Percentiles rank a stretch among this genome's conserved stretches.
Conservation (phyloP, 2,329 filamentous ascomycete genomes). For the Pyricularia sp. region DNA sequence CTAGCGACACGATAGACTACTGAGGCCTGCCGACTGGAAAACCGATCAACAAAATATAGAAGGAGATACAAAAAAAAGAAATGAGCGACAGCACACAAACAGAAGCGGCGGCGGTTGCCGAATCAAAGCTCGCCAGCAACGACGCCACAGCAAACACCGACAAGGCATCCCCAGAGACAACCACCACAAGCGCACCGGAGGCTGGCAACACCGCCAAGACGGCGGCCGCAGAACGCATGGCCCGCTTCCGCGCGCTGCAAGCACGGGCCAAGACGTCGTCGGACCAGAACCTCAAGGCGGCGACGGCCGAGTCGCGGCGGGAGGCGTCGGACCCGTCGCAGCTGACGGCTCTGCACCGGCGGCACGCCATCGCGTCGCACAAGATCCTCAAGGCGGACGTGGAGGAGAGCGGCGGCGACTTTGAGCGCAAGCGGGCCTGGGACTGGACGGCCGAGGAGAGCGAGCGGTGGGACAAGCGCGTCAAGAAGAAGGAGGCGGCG, state of each 20-base stretch:
- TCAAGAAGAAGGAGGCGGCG: slow-evolving; percentile 75
- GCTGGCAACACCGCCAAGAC: not conserved
- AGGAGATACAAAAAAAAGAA: not conserved
- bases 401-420: slow-evolving; percentile 78
- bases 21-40: not conserved
- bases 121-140: not conserved
- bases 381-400: slow-evolving; percentile 91
- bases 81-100: slow-evolving; percentile 7
- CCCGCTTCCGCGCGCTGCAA: slow-evolving; percentile 80
- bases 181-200: not conserved
- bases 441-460: slow-evolving; percentile 96
- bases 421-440: slow-evolving; percentile 96
- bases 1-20: not conserved
- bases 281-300: slow-evolving; percentile 72
- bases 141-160: not conserved
- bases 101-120: slow-evolving; percentile 4
- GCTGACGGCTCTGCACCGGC: slow-evolving; percentile 70
- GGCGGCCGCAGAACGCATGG: slow-evolving; percentile 54
- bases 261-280: slow-evolving; percentile 67
- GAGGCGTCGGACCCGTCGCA: slow-evolving; percentile 68
- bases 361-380: slow-evolving; percentile 79
- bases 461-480: slow-evolving; percentile 84
- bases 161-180: not conserved
- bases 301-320: slow-evolving; percentile 72
- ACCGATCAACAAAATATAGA: not conserved